Evolutionary conservation across 164 flowering plant genomes (phyloP), one percentile per base, ranked within the genome.

Genomic region (Pachysandra terminalis): DNA sequence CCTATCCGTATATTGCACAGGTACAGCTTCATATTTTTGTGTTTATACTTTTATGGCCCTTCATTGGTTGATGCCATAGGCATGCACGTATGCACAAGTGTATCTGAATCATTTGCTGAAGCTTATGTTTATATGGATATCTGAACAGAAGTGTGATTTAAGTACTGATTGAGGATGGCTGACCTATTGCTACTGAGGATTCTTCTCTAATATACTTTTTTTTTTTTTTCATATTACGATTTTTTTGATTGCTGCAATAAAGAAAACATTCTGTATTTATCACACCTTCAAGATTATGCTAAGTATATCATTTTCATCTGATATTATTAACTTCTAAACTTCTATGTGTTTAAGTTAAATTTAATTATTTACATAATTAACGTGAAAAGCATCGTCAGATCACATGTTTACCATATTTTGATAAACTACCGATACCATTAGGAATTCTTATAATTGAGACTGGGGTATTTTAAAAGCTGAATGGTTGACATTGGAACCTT

Each of bases 1-100:
- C 99, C 28, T 95, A 92, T 81, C 98, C 99, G 35, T 92, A 96
- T 69, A 85, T 96, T 74, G 99, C 99, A 17, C 98, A 92, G 97
- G 98, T 95, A 85, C 59, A 48, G 53, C 3, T 59, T 53, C 9
- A 19, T 54, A 9, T 71, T 4, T 25, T 23, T 48, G 51, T 56
- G 59, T 51, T 71, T 32, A 32, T 73, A 17, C 58, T 61, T 40
- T 24, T 55, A 19, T 9, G 19, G 27, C 52, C 40, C 15, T 19
- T 58, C 23, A 57, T 28, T 65, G 1, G 26, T 64, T 45, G 61
- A 15, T 28, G 13, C 48, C 19, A 19, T 14, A 25, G n/a, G 41
- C 16, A 23, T 13, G 19, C 19, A 45, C 17, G 15, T 45, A 32
- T 45, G 51, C 17, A 45, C 51, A 45, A 10, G 51, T 45, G 51